Base-by-base conservation (phyloP, 805 yeast genomes). In the Kodamaea neixiangensis region DNA sequence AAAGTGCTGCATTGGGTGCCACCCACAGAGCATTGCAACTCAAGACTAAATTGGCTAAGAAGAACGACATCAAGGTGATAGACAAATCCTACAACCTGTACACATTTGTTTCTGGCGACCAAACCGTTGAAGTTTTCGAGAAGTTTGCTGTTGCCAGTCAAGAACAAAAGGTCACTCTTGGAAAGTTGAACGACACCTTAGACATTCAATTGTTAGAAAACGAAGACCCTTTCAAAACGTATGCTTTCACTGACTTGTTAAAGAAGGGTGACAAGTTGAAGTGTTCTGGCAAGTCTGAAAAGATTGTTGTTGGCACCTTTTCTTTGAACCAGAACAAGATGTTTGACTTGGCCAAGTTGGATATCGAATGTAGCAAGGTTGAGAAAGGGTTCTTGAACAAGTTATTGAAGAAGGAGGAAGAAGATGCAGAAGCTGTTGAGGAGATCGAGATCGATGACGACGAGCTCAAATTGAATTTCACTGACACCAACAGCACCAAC, bases 1-100 rank as follows among this genome's bases (percentile, higher is more conserved):
- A 94, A 72, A 85, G 97, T 42, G 89, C 89, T 47, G 97, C 89
- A 11, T 77, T 89, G 59, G 99, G 99, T 46, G 82, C 96, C 2
- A 83, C 97, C n/a, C 72, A 87, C 35, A 80, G 91, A 56, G 98
- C 94, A 17, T 86, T 90, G 38, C 66, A 65, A 48, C 76, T 82
- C 44, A 72, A 89, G 35, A 82, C 90, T n/a, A 78, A 82, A 37
- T 78, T 83, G 59, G 86, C 83, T 66, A 81, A 84, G 57, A 77
- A 87, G 5, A 81, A 55, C 7, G 82, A 81, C 40, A 77, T 89
- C 45, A 69, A 73, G 19, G 75, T 89, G 2, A 61, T 78, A 29
- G 96, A 89, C 50, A 78, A 78, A 49, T 66, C 84, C 0, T 61
- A 78, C 39, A 77, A 72, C 55, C 76, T 77, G 49, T 87, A 77